Base-by-base conservation (phyloP, 768 basidiomycete genomes). In the Pleurotus eryngii region DNA sequence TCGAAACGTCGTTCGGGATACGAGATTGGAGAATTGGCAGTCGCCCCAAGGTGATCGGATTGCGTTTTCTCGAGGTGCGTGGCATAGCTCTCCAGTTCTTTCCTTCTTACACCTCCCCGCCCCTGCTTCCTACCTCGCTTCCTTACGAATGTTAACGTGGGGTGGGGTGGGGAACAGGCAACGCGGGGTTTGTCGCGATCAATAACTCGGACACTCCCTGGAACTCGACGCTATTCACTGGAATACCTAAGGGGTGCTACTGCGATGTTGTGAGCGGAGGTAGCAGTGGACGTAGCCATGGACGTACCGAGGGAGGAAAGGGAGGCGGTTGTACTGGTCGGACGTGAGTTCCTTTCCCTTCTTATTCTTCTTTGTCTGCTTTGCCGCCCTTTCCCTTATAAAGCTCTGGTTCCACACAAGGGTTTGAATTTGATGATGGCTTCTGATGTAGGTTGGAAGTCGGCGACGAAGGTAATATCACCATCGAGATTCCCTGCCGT, bases 1-100 rank as follows among this genome's bases (percentile, higher is more conserved):
- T 73, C 74, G 79, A 35, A 84, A 86, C 61, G 72, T 73, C 30
- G 85, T 85, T 11, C 83, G 83, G 5, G 14, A n/a, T 9, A 20
- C 42, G 42, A 9, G 14, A 3, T n/a, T 82, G 9, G 68, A 60
- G 3, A 65, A 77, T 58, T 81, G 77, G 76, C 67, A 72, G 2
- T 67, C 77, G 4, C 51, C 51, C 4, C 17, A 40, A 15, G 3
- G 69, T 14, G 65, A 75, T 55, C 80, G 74, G 60, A 77, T 82
- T 57, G 81, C 81, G 0, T 83, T 81, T 59, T 76, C 76, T 1
- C 67, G 81, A 50, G 80, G 81, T 75, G 46, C 1, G 67, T 61
- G 7, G 30, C 30, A 8, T 35, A 35, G 9, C 7, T 35, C 11
- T 18, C 46, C 4, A 3, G n/a, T 11, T 11, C n/a, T 12, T 43